These are phyloP conservation scores for Penicillium egyptiacum DNA, from an alignment of 495 filamentous ascomycete genomes.

Conservation along the genomic window DNA sequence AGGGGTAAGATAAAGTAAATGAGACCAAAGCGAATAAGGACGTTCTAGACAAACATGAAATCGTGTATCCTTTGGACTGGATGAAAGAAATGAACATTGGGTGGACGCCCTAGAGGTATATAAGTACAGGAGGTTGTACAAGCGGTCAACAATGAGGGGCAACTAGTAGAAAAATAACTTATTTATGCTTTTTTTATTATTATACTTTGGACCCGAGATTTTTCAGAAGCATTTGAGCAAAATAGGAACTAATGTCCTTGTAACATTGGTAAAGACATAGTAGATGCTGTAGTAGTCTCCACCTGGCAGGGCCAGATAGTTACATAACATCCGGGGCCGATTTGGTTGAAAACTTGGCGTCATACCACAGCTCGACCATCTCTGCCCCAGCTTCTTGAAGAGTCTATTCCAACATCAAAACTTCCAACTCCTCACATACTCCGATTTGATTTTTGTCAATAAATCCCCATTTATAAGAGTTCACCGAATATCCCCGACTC, in stretches of 20 bases:
- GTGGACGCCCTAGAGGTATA: not conserved
- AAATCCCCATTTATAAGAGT: not conserved
- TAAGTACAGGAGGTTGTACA: not conserved
- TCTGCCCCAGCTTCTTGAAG: not conserved
- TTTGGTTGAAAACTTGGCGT: conserved; percentile 7
- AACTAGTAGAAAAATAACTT: not conserved
- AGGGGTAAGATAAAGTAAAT: not conserved
- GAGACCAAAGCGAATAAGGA: not conserved
- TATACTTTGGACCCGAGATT: no score
- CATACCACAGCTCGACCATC: conserved; percentile 7
- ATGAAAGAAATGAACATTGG: not conserved
- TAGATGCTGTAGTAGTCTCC: not conserved
- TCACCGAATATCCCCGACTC: not conserved
- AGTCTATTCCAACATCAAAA: conserved; percentile 6
- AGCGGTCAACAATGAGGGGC: conserved; percentile 1
- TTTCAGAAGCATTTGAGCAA: not conserved
- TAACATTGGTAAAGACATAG: not conserved
- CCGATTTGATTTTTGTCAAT: not conserved
- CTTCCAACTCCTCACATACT: not conserved
- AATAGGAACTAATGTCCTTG: not conserved
- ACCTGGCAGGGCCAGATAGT: not conserved
- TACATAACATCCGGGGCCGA: conserved; percentile 8
- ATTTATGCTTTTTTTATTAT: not conserved
- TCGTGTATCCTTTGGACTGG: not conserved
- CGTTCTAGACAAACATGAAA: not conserved